Conservation (phyloP, 192 early-diverging fungal species). For the Mortierella hygrophila region DNA sequence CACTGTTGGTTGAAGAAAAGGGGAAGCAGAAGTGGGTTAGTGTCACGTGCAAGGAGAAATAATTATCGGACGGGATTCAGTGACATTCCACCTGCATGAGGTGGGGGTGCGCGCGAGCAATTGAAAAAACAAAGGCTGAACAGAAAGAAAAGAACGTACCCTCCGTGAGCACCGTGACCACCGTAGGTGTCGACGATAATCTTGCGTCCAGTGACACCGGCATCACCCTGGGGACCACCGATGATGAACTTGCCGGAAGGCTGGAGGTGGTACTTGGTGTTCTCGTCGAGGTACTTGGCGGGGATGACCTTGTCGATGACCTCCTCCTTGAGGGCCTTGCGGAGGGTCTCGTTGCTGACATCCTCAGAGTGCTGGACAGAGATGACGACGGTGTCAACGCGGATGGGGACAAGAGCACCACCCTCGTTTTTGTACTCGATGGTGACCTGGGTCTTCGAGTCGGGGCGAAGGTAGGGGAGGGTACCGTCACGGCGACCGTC, state of each 20-base stretch:
- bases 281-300: conserved; percentile 87
- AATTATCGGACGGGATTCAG: not conserved
- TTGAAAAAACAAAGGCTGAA: not conserved
- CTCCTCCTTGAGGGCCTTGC: conserved; percentile 90
- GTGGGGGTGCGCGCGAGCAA: not conserved
- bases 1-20: conserved; percentile 69
- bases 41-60: conserved; percentile 1
- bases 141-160: conserved; percentile 8
- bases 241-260: conserved; percentile 99
- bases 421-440: conserved; percentile 97
- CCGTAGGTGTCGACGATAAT: conserved; percentile 84
- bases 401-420: conserved; percentile 94
- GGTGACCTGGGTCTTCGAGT: conserved; percentile 99
- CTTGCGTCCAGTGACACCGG: conserved; percentile 98
- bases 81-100: not conserved
- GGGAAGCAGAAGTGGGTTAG: not conserved
- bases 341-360: conserved; percentile 87
- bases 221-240: conserved; percentile 99
- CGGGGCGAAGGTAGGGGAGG: conserved; percentile 90
- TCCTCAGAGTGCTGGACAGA: conserved; percentile 97
- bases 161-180: conserved; percentile 92
- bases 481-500: conserved; percentile 94
- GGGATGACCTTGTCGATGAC: conserved; percentile 95
- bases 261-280: conserved; percentile 96
- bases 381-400: conserved; percentile 97